phyloP scores from a whole-genome alignment of 768 basidiomycete genomes.

The Lentinus brumalis region DNA sequence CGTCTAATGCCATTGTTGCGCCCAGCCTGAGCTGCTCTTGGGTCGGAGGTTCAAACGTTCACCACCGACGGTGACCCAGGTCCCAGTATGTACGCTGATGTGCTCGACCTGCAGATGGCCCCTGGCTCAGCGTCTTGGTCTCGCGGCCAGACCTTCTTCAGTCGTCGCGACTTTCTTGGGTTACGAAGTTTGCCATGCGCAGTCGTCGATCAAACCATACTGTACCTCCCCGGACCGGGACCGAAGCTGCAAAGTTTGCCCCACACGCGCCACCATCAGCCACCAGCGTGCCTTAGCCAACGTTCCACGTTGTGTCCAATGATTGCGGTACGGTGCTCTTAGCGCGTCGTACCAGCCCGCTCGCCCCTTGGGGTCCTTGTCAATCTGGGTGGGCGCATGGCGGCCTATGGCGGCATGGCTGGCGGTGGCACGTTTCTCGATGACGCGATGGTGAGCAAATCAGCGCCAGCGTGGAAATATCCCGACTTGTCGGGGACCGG shows the following conservation, averaged over 20 bases:
- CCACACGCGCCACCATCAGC: not conserved
- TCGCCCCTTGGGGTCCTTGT: no score
- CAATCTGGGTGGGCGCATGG: no score
- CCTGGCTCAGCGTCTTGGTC: conserved; percentile 10
- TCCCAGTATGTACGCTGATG: conserved; percentile 4
- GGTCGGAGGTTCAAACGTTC: not conserved
- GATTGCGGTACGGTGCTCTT: not conserved
- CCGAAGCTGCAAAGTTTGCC: not conserved
- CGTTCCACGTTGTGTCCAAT: not conserved
- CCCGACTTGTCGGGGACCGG: no score
- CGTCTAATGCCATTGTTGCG: not conserved
- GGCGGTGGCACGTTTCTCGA: no score
- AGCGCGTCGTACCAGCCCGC: not conserved
- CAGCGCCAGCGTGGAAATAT: no score
- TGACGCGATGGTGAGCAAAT: no score
- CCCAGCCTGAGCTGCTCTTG: no score
- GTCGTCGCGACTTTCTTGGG: not conserved
- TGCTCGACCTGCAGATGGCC: conserved; percentile 11
- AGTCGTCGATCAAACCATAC: not conserved
- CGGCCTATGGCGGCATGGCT: not conserved
- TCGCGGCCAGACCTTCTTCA: not conserved
- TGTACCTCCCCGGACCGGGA: not conserved
- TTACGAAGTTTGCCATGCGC: not conserved
- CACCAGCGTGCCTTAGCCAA: not conserved
- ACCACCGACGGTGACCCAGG: conserved; percentile 9